These are phyloP conservation scores for Backusella sp. DNA, from an alignment of 192 early-diverging fungal genomes.

Conservation along the genomic window DNA sequence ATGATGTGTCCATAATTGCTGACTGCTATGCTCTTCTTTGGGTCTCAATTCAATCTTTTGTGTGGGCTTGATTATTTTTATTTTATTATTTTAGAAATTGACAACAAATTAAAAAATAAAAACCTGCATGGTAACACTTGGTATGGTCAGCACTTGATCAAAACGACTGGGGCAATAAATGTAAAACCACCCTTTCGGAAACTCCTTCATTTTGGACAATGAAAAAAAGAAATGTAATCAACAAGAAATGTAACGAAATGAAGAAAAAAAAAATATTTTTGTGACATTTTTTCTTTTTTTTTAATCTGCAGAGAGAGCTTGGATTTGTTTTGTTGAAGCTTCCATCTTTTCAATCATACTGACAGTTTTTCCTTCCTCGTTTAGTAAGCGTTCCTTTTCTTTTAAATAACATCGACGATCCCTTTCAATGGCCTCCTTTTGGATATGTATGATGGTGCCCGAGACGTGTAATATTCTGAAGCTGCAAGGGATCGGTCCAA, in stretches of 20 bases:
- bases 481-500: slow-evolving; percentile 9
- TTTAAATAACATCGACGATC: slow-evolving; percentile 15
- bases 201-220: not conserved
- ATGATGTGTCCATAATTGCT: slow-evolving; percentile 12
- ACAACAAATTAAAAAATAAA: not conserved
- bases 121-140: slow-evolving; percentile 7
- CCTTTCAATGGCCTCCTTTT: slow-evolving; percentile 25
- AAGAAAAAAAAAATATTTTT: not conserved
- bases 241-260: not conserved
- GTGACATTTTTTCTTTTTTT: not conserved
- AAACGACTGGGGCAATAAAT: not conserved
- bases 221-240: not conserved
- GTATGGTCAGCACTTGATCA: slow-evolving; percentile 14
- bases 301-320: not conserved
- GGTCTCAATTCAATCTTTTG: not conserved
- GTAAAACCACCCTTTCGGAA: slow-evolving; percentile 18
- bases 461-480: slow-evolving; percentile 17
- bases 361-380: not conserved
- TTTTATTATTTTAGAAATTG: not conserved
- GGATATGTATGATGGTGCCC: slow-evolving; percentile 22
- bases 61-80: not conserved
- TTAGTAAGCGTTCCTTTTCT: not conserved
- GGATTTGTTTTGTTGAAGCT: not conserved
- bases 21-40: not conserved
- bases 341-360: slow-evolving; percentile 10